phyloP scores from a whole-genome alignment of 495 filamentous ascomycete genomes.

The Penicillium mononematosum region DNA sequence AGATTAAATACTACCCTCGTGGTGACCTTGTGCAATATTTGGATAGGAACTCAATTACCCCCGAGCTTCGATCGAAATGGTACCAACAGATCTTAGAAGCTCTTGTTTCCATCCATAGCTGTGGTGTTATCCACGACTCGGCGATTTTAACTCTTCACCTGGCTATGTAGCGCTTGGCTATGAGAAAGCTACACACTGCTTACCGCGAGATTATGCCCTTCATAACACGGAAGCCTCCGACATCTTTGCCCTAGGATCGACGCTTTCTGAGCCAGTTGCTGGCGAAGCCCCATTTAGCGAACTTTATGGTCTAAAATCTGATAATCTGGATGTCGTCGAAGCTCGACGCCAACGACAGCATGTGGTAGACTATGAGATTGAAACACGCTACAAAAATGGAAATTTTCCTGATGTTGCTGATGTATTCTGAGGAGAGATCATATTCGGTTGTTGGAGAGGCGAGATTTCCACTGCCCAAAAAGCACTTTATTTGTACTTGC shows the following conservation, averaged over 20 bases:
- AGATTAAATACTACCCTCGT: too few relatives aligned
- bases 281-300: background rate
- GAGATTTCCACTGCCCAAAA: background rate
- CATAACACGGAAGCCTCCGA: conserved; percentile 11
- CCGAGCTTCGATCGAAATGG: too few relatives aligned
- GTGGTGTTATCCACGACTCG: too few relatives aligned
- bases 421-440: conserved; percentile 1
- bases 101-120: too few relatives aligned
- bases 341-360: conserved; percentile 3
- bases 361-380: conserved; percentile 12
- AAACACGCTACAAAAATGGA: conserved; percentile 10
- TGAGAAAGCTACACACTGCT: conserved; percentile 9
- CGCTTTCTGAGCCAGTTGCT: conserved; percentile 12
- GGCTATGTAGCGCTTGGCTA: conserved; percentile 7
- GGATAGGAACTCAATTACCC: too few relatives aligned
- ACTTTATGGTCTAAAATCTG: conserved; percentile 4
- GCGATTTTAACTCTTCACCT: too few relatives aligned
- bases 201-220: conserved; percentile 8
- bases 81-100: too few relatives aligned
- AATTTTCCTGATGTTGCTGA: conserved; percentile 9
- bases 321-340: conserved; percentile 5
- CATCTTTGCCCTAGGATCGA: conserved; percentile 13
- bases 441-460: conserved; percentile 8
- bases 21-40: too few relatives aligned
- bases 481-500: conserved; percentile 7